A percentile compares a stretch with the other conserved stretches of the same genome.
phyloP scores from a whole-genome alignment of 2,329 filamentous ascomycete genomes.

The Diplodia intermedia region DNA sequence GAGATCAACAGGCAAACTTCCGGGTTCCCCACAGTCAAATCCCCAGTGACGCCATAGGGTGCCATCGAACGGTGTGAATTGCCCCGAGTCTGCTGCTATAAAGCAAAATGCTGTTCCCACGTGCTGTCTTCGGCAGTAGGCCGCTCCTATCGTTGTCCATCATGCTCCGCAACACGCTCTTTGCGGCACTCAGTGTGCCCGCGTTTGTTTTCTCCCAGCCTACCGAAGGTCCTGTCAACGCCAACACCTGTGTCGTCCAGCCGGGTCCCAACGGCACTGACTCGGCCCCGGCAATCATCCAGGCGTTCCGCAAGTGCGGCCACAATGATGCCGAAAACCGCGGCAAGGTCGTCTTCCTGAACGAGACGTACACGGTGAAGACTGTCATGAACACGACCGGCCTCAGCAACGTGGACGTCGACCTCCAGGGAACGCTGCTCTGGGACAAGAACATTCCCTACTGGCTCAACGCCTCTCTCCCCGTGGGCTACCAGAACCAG shows the following conservation, averaged over 20 bases:
- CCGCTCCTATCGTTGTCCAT: neutral
- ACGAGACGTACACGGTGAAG: constrained; percentile 40
- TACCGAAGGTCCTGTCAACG: neutral
- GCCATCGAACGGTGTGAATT: neutral
- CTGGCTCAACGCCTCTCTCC: constrained; percentile 42
- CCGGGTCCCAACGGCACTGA: constrained; percentile 22
- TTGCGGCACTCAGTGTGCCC: constrained; percentile 14
- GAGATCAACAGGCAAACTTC: constrained; percentile 15
- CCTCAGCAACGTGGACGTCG: constrained; percentile 40
- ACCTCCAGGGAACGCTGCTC: constrained; percentile 38
- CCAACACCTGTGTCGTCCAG: constrained; percentile 4
- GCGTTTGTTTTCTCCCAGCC: constrained; percentile 2
- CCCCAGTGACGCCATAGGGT: constrained; percentile 8
- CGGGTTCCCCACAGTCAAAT: constrained; percentile 1
- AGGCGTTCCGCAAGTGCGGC: constrained; percentile 40
- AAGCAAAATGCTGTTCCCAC: neutral
- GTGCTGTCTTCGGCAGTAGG: neutral
- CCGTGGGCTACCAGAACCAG: constrained; percentile 43
- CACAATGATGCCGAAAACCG: constrained; percentile 23
- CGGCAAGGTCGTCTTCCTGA: constrained; percentile 38
- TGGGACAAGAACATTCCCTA: constrained; percentile 40
- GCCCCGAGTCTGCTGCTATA: neutral
- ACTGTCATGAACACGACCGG: constrained; percentile 38
- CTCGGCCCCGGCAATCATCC: constrained; percentile 39
- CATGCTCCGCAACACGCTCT: neutral